Evolutionary conservation across 768 basidiomycete species (phyloP).

Genomic region (Naganishia friedmannii): DNA sequence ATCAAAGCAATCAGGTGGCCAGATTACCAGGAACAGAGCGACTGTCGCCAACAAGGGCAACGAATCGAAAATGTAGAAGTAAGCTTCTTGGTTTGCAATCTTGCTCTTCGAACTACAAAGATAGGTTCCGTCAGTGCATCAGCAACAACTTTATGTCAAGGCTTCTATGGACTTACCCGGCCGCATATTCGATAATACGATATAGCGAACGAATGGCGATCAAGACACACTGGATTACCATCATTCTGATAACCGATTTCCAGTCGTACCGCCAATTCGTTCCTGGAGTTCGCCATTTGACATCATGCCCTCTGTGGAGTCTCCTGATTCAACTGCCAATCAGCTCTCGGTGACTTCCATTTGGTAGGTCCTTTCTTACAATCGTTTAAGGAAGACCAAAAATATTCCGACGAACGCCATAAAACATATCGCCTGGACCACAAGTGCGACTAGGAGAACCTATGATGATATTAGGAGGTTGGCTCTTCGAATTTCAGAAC

Average conservation of each 20-base stretch:
- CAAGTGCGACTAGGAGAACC: constrained; percentile 7
- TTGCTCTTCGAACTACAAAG: constrained; percentile 52
- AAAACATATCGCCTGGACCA: constrained; percentile 17
- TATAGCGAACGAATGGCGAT: constrained; percentile 62
- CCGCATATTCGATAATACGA: constrained; percentile 60
- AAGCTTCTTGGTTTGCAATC: constrained; percentile 61
- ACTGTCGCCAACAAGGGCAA: constrained; percentile 66
- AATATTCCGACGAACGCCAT: constrained; percentile 1
- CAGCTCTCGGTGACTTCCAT: not conserved
- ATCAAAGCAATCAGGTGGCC: constrained; percentile 58
- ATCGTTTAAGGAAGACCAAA: not conserved
- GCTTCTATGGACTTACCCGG: constrained; percentile 56
- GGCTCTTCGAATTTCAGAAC: not conserved
- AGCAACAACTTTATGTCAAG: too few relatives aligned
- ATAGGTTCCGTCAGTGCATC: not conserved
- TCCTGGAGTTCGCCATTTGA: not conserved
- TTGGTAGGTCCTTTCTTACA: not conserved
- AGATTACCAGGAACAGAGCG: constrained; percentile 60
- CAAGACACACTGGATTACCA: constrained; percentile 1
- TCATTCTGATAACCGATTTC: constrained; percentile 1
- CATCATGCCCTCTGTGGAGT: not conserved
- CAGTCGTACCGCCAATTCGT: constrained; percentile 16
- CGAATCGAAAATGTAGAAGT: constrained; percentile 68
- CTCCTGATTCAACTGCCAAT: not conserved
- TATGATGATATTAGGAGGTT: not conserved